Conservation (phyloP, 768 basidiomycete species). For the Amylocystis lapponica region DNA sequence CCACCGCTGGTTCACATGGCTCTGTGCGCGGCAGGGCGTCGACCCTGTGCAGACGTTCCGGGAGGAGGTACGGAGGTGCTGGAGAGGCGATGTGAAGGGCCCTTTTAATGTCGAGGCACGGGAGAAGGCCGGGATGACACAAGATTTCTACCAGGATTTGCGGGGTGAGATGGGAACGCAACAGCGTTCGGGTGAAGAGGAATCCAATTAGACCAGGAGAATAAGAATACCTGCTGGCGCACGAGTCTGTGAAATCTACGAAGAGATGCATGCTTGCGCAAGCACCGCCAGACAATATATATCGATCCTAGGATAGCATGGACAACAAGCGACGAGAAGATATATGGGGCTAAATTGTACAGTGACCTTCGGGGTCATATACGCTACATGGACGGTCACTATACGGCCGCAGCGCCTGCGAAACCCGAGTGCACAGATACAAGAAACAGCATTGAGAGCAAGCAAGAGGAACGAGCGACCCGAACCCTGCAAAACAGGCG, state of each 20-base stretch:
- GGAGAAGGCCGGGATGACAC: constrained; percentile 66
- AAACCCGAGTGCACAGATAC: not conserved
- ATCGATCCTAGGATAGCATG: not conserved
- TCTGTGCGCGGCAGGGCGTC: constrained; percentile 47
- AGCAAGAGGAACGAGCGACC: too few relatives aligned
- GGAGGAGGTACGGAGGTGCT: constrained; percentile 61
- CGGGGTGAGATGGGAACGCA: constrained; percentile 54
- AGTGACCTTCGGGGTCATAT: not conserved
- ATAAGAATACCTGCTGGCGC: too few relatives aligned
- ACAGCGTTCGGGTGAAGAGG: not conserved
- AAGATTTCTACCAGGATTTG: constrained; percentile 67
- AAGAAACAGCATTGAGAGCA: too few relatives aligned
- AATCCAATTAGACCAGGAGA: too few relatives aligned
- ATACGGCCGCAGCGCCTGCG: too few relatives aligned
- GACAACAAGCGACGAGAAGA: not conserved
- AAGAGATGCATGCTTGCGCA: too few relatives aligned
- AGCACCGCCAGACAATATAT: too few relatives aligned
- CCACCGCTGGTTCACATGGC: constrained; percentile 80
- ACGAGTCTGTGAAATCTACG: too few relatives aligned
- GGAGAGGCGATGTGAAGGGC: constrained; percentile 69
- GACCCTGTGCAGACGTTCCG: constrained; percentile 67
- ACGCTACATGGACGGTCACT: too few relatives aligned
- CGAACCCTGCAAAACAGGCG: not conserved
- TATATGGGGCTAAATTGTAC: not conserved
- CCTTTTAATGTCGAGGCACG: constrained; percentile 79